A percentile compares a stretch with the other conserved stretches of the same genome.
phyloP scores from a whole-genome alignment of 345 rosid genomes.

The Eucalyptus guilfoylei region DNA sequence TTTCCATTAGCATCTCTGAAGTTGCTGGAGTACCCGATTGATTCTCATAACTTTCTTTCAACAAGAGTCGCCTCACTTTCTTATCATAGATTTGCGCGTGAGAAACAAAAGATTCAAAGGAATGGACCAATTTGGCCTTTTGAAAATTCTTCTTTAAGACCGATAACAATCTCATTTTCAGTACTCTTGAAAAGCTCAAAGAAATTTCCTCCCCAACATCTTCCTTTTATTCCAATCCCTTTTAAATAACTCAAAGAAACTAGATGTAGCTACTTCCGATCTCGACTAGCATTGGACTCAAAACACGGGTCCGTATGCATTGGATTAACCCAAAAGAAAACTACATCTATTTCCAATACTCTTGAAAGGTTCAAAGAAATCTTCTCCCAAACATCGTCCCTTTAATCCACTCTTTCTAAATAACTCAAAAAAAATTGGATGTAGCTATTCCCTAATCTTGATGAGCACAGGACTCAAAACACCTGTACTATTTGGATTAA shows the following conservation, averaged over 20 bases:
- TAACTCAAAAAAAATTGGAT: neutral
- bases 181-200: neutral
- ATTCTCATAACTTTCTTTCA: neutral
- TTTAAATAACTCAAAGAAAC: neutral
- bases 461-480: neutral
- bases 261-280: neutral
- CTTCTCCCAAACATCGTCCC: rapidly evolving
- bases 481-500: neutral
- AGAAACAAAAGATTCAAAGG: neutral
- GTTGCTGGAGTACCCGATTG: neutral
- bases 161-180: neutral
- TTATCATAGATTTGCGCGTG: neutral
- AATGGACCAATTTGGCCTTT: neutral
- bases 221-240: rapidly evolving
- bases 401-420: neutral
- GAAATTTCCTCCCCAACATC: neutral
- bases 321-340: neutral
- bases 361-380: neutral
- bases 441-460: neutral
- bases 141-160: rapidly evolving
- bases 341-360: neutral
- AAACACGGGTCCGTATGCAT: rapidly evolving
- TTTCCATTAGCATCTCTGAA: neutral
- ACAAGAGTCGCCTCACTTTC: neutral
- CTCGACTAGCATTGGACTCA: neutral